Evolutionary conservation across 2,329 filamentous ascomycete genomes (phyloP), one percentile per base, ranked within the genome.

Genomic region (Diaporthe citri): DNA sequence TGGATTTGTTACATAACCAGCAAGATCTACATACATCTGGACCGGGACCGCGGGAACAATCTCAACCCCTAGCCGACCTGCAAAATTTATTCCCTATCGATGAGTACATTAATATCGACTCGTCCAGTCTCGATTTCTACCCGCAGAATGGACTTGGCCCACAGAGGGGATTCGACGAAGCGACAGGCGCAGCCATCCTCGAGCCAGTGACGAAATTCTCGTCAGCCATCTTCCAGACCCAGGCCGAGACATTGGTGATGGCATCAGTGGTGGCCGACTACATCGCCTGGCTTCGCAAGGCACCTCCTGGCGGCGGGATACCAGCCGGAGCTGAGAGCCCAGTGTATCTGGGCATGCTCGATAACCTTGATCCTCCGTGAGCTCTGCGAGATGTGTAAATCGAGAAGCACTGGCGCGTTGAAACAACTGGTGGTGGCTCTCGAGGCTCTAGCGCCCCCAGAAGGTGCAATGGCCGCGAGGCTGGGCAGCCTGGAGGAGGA

Each of bases 251-350:
- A 28, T 9, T n/a, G 28, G 43, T 66, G 8, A 36, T 66, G 28
- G 28, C 60, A 28, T 51, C 60, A 10, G 60, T 66, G 5, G 60
- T 66, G 4, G 60, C 60, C 10, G 60, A 66, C 41, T 66, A 66
- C 43, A 66, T 66, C 2, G 60, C 60, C 10, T 66, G 60, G 60
- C 60, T 66, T 5, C 60, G 60, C 6, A 66, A 66, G 60, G 60
- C 60, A 17, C 60, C 60, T 8, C 28, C 60, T 3, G 43, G 60
- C 9, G 60, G 60, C 20, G 60, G 60, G 17, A 36, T 66, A 0
- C 60, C 60, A 17, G 20, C 43, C 17, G 43, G 12, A 6, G 13
- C 2, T 2, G 60, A 66, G 28, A 66, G 60, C 28, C 60, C 43
- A 0, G 60, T 66, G 17, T 66, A 66, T 4, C 25, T 64, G 25